A percentile compares a stretch with the other conserved stretches of the same genome.
Evolutionary conservation across 176 grass and related monocot genomes (phyloP).

Genomic region (Chloris gayana): DNA sequence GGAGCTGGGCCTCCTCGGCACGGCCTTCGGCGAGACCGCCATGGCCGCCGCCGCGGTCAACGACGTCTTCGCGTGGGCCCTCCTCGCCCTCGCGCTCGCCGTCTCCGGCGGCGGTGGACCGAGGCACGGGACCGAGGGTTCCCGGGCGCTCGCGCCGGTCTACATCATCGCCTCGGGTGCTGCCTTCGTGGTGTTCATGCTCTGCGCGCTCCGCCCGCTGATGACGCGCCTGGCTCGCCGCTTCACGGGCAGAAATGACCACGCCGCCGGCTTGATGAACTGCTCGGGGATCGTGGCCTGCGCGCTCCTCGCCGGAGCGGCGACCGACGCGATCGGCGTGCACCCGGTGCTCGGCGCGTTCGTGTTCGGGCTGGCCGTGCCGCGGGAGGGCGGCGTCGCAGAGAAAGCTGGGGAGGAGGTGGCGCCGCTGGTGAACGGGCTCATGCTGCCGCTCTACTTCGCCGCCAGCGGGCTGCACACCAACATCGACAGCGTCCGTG

Average conservation of each 20-base stretch:
- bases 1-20: constrained; percentile 70
- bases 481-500: constrained; percentile 46
- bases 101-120: constrained; percentile 56
- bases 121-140: constrained; percentile 7
- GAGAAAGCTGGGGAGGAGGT: constrained; percentile 46
- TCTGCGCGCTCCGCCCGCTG: constrained; percentile 39
- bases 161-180: constrained; percentile 51
- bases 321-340: constrained; percentile 65
- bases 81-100: constrained; percentile 72
- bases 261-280: not conserved
- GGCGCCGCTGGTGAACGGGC: constrained; percentile 62
- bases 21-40: constrained; percentile 65
- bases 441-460: constrained; percentile 74
- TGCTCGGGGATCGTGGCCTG: constrained; percentile 46
- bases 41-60: constrained; percentile 80
- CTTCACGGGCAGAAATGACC: not conserved
- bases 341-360: constrained; percentile 73
- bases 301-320: constrained; percentile 51
- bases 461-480: constrained; percentile 67
- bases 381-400: constrained; percentile 60
- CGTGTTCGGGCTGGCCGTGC: constrained; percentile 62
- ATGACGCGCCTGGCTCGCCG: constrained; percentile 56
- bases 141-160: constrained; percentile 7
- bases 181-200: constrained; percentile 48
- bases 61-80: constrained; percentile 72